Conservation (phyloP, 345 rosid genomes). For the Erysimum cheiranthoides region DNA sequence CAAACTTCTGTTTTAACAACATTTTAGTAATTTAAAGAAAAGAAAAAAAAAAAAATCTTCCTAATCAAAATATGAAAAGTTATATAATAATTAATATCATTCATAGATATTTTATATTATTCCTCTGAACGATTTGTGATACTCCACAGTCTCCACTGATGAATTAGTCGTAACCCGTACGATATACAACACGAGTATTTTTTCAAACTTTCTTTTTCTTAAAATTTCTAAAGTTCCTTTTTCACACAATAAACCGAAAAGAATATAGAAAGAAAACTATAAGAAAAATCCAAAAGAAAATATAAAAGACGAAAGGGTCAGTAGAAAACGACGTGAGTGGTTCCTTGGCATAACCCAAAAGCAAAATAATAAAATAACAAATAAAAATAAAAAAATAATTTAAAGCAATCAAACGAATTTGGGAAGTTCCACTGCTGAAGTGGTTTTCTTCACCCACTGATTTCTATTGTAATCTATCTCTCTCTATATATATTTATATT, state of each 20-base stretch:
- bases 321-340: constrained; percentile 51
- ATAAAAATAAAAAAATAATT: not conserved
- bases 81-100: not conserved
- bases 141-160: constrained; percentile 25
- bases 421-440: constrained; percentile 40
- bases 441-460: constrained; percentile 49
- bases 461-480: too few species aligned
- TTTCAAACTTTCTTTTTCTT: constrained; percentile 8
- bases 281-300: constrained; percentile 39
- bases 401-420: constrained; percentile 28
- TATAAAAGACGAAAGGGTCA: constrained; percentile 37
- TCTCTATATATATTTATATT: constrained; percentile 14
- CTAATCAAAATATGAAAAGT: not conserved
- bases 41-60: not conserved
- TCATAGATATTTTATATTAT: not conserved
- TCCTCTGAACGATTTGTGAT: not conserved
- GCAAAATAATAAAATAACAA: constrained; percentile 31
- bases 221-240: constrained; percentile 17
- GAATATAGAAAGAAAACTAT: constrained; percentile 37
- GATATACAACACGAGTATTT: constrained; percentile 30
- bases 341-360: constrained; percentile 41
- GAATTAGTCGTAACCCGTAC: constrained; percentile 29
- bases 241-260: not conserved
- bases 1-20: not conserved
- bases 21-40: not conserved